Percentiles rank a stretch among this genome's conserved stretches.
Conservation (phyloP, 2,329 filamentous ascomycete genomes). For the Xylaria sp. region DNA sequence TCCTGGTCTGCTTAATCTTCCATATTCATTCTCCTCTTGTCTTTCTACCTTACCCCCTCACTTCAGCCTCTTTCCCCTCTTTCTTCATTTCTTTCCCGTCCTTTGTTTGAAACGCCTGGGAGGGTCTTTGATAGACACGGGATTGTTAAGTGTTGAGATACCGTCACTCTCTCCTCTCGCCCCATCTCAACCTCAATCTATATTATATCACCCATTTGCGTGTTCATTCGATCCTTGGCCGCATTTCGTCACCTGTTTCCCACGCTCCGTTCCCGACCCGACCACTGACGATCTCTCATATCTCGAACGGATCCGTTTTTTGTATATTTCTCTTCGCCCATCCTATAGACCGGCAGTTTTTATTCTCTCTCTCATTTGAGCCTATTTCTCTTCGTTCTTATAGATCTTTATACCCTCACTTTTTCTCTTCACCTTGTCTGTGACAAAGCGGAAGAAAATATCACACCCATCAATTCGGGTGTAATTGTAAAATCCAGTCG, state of each 20-base stretch:
- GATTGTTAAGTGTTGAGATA: slow-evolving; percentile 29
- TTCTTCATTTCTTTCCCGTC: slow-evolving; percentile 35
- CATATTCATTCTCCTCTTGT: slow-evolving; percentile 32
- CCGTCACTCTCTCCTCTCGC: slow-evolving; percentile 16
- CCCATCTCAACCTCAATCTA: slow-evolving; percentile 15
- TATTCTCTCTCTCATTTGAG: slow-evolving; percentile 6
- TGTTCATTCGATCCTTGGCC: slow-evolving; percentile 27
- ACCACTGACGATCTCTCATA: slow-evolving; percentile 18
- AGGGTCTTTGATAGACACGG: slow-evolving; percentile 38
- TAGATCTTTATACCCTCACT: slow-evolving; percentile 10
- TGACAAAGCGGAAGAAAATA: slow-evolving; percentile 40
- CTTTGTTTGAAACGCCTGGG: slow-evolving; percentile 33
- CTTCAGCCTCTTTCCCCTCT: slow-evolving; percentile 16
- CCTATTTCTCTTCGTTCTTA: slow-evolving; percentile 7
- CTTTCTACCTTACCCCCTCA: slow-evolving; percentile 9
- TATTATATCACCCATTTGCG: slow-evolving; percentile 6
- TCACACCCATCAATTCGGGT: not conserved
- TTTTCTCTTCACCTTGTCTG: slow-evolving; percentile 42
- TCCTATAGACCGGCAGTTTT: slow-evolving; percentile 22
- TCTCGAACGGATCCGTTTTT: slow-evolving; percentile 19
- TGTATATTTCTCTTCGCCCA: slow-evolving; percentile 33
- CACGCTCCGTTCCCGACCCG: slow-evolving; percentile 20
- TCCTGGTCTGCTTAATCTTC: slow-evolving; percentile 31
- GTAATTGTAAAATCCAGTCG: slow-evolving; percentile 31
- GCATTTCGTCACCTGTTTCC: slow-evolving; percentile 8